Base-by-base conservation (phyloP, 2,329 filamentous ascomycete species). In the Clonostachys chloroleuca region DNA sequence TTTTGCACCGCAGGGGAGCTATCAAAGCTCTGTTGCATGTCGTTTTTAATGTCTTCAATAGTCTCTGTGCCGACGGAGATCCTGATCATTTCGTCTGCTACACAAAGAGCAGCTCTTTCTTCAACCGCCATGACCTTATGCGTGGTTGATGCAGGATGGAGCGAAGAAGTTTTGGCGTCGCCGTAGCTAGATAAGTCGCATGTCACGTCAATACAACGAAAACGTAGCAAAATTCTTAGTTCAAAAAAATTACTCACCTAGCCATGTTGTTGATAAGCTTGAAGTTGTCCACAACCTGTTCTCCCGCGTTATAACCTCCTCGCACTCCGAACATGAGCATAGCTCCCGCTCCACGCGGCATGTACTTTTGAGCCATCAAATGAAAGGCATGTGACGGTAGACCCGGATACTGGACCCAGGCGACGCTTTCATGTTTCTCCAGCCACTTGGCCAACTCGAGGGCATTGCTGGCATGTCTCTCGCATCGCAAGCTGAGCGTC, bases 271-370 rank as follows among this genome's bases (percentile, higher is more conserved):
- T 87, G 52, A 86, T 83, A 57, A 89, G 67, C 72, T 87, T 86
- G 63, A 89, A 83, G 56, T 77, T 78, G 60, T 89, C 86, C 17
- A 89, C 86, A n/a, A 89, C 78, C 8, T 37, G n/a, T 17, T 37
- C 77, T 45, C 83, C 81, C 20, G 80, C 81, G 44, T 66, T 67
- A 47, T 73, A 76, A 47, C 79, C 79, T 39, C 86, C 83, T 67
- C 86, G 86, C 44, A 89, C 81, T 47, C 86, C 86, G 54, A 89
- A 86, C 1, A 82, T 86, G 46, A 89, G 61, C 8, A 90, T 85
- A 51, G 85, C 84, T 34, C 86, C 86, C 49, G 81, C 85, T 5
- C 86, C 86, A 47, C 80, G 71, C n/a, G 73, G 72, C 10, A 89
- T 72, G 56, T 87, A 86, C 63, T 84, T 86, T 70, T 85, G 83